phyloP scores from a whole-genome alignment of 805 yeast genomes.

The Yamadazyma tumulicola region DNA sequence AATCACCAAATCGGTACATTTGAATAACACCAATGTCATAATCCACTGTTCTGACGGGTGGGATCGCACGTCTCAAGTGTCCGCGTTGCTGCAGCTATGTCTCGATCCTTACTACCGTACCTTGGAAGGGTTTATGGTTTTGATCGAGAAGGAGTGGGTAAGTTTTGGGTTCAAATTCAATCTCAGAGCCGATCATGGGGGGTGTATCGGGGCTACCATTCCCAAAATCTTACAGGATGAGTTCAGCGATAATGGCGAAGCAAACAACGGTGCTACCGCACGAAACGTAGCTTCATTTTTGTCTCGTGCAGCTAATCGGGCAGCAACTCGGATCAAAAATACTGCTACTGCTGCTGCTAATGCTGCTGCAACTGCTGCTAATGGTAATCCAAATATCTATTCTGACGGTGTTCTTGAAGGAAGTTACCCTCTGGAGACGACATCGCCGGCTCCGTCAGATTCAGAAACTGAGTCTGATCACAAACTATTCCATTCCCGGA shows the following conservation, averaged over 20 bases:
- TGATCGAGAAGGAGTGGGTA: constrained; percentile 93
- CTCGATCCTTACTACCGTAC: constrained; percentile 90
- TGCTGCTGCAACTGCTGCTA: constrained; percentile 9
- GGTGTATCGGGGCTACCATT: constrained; percentile 39
- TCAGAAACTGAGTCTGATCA: neutral
- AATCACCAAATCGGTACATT: constrained; percentile 75
- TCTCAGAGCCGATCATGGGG: constrained; percentile 78
- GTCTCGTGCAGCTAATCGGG: constrained; percentile 40
- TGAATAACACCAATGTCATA: constrained; percentile 76
- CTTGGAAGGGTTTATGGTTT: constrained; percentile 75
- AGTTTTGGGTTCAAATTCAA: constrained; percentile 90
- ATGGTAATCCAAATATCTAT: constrained; percentile 8
- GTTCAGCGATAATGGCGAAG: constrained; percentile 5
- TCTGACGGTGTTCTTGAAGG: constrained; percentile 9
- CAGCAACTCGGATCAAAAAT: constrained; percentile 39
- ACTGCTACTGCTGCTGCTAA: constrained; percentile 27
- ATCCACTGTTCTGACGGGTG: constrained; percentile 98
- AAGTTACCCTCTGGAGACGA: constrained; percentile 6
- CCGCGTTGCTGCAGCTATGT: constrained; percentile 80
- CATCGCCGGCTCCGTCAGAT: constrained; percentile 2
- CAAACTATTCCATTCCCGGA: constrained; percentile 5
- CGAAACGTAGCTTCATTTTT: constrained; percentile 32
- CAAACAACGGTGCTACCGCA: constrained; percentile 20
- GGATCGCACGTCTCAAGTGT: constrained; percentile 93
- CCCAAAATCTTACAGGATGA: constrained; percentile 13